A percentile compares a stretch with the other conserved stretches of the same genome.
These are phyloP conservation scores for Gillenia trifoliata DNA, from an alignment of 306 rosid genomes.

Conservation along the genomic window DNA sequence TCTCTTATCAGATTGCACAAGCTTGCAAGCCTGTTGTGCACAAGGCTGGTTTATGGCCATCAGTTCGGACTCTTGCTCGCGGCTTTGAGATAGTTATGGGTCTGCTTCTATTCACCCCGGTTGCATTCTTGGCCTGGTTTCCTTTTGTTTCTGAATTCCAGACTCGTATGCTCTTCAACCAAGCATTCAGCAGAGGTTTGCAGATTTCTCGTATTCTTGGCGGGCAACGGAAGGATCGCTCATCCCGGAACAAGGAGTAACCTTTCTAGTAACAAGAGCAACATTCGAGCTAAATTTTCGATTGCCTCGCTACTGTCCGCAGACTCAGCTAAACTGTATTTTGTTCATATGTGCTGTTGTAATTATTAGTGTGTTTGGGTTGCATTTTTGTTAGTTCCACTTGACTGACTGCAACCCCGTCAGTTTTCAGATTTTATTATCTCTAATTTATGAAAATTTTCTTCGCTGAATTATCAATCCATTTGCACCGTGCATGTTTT, in stretches of 20 bases:
- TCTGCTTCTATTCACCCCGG: slow-evolving; percentile 79
- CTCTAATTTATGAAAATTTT: not conserved
- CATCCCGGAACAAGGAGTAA: slow-evolving; percentile 80
- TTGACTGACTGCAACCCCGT: not conserved
- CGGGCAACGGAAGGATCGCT: slow-evolving; percentile 80
- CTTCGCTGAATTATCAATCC: not conserved
- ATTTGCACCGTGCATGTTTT: no score
- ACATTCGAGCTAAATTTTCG: not conserved
- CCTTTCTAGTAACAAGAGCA: not conserved
- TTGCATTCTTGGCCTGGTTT: slow-evolving; percentile 95
- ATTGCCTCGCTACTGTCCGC: not conserved
- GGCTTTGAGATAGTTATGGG: slow-evolving; percentile 94
- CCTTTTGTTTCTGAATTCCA: slow-evolving; percentile 96
- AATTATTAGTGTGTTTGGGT: slow-evolving; percentile 10
- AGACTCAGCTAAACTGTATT: not conserved
- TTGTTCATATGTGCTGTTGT: slow-evolving; percentile 9
- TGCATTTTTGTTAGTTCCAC: slow-evolving; percentile 20
- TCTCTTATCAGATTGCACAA: slow-evolving; percentile 68
- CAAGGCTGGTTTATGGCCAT: slow-evolving; percentile 82
- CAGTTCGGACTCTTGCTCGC: slow-evolving; percentile 77
- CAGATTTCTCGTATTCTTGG: slow-evolving; percentile 98
- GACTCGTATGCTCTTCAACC: slow-evolving; percentile 96
- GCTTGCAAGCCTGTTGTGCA: slow-evolving; percentile 68
- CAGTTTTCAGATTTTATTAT: not conserved
- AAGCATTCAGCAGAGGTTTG: slow-evolving; percentile 89